phyloP scores from a whole-genome alignment of 805 yeast genomes.

The Cyberlindnera maclurae region DNA sequence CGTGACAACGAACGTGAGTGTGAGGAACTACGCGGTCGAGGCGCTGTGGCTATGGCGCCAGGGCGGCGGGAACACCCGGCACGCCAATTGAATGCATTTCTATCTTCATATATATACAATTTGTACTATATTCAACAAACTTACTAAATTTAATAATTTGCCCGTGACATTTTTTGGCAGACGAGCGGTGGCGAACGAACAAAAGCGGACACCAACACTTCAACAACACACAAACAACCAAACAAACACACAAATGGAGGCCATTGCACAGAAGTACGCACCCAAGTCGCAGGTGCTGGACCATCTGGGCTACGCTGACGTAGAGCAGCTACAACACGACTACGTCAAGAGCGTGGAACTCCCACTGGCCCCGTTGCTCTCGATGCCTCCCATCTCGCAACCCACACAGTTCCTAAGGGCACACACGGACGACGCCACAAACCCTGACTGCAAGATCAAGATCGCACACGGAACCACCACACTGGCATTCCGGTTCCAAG shows the following conservation, averaged over 20 bases:
- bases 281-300: conserved; percentile 9
- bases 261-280: conserved; percentile 19
- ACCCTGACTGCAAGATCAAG: conserved; percentile 92
- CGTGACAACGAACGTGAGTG: conserved; percentile 58
- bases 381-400: conserved; percentile 76
- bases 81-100: conserved; percentile 13
- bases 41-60: conserved; percentile 85
- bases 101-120: too few relatives aligned
- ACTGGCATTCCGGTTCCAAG: conserved; percentile 90
- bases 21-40: conserved; percentile 77
- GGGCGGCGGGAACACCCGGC: conserved; percentile 34
- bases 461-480: conserved; percentile 99
- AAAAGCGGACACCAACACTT: not conserved
- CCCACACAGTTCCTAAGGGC: conserved; percentile 93
- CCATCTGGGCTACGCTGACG: conserved; percentile 22
- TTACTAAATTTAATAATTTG: too few relatives aligned
- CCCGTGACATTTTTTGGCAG: too few relatives aligned
- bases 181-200: conserved; percentile 1
- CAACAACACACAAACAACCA: not conserved
- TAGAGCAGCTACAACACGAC: conserved; percentile 28
- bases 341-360: conserved; percentile 28
- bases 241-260: conserved; percentile 21
- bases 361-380: conserved; percentile 48
- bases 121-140: too few relatives aligned
- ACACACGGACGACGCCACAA: conserved; percentile 92